Evolutionary conservation across 495 filamentous ascomycete genomes (phyloP), one percentile per base, ranked within the genome.

Genomic region (Aspergillus ostianus): DNA sequence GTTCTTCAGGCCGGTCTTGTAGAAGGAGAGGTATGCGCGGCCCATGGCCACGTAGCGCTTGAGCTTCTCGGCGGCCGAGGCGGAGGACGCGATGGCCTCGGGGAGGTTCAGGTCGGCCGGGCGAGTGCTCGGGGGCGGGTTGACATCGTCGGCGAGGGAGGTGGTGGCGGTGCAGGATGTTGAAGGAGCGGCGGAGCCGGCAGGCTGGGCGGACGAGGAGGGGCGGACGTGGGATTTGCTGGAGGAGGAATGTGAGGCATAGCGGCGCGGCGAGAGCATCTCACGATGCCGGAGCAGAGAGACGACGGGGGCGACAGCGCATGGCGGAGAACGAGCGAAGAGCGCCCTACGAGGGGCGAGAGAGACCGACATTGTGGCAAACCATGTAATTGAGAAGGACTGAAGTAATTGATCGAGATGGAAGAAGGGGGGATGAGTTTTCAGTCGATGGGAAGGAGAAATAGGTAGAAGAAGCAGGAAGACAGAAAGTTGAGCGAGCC

Each of bases 1-100:
- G 55, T 87, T 84, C 63, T 81, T 82, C 26, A 96, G 70, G 15
- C 93, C 93, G 23, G 84, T 82, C 70, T 95, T 96, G 84, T 96
- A 98, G 82, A 98, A 98, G 30, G 73, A 72, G 6, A 85, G 66
- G 60, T 79, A 83, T 60, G 77, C 73, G 60, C 73, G 76, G 53
- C 78, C 81, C 45, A 75, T 48, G 23, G 63, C 59, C 64, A 80
- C 58, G 66, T 73, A 75, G 64, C 67, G 73, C 52, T 69, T 70
- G 6, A 71, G 26, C 54, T 78, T 80, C 13, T 71, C 67, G 20
- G 62, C 23, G n/a, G 61, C 50, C 4, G 64, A 7, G 1, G 73
- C 66, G 8, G 61, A 58, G 19, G 67, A 2, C 5, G 51, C n/a
- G 29, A 73, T 32, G 2, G 68, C 29, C 2, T 56, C 49, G 18